Evolutionary conservation across 2,329 filamentous ascomycete genomes (phyloP), one percentile per base, ranked within the genome.

Genomic region (Botrytis hyacinthi): DNA sequence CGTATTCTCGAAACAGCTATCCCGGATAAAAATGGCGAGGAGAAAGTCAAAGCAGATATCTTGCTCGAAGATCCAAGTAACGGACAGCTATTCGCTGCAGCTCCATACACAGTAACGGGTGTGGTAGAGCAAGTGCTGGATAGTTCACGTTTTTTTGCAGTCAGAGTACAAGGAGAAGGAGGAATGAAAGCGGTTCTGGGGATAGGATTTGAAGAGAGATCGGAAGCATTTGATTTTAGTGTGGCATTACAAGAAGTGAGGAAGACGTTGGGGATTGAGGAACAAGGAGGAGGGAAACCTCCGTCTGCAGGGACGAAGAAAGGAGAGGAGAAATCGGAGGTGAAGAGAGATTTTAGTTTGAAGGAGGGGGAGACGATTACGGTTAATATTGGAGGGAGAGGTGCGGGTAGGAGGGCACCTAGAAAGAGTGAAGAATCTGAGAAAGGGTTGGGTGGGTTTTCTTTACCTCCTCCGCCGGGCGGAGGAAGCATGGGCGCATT

Each of bases 341-440:
- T 88, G 79, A 91, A 90, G 83, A 89, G 88, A 77, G 94, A 97
- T 80, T 94, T 94, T 80, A 95, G 92, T 79, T 82, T 97, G 76
- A 97, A 97, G 82, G 93, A 95, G 74, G 94, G 94, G 18, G 92
- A 97, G 86, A 97, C 92, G 29, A 97, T 97, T 78, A 93, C 91
- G 37, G 90, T 97, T 76, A 93, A 92, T 81, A 86, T 96, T 70
- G 90, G 89, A 7, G 89, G 89, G 35, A 87, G 85, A 51, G 79
- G 77, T 16, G 76, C 74, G 51, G 78, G 79, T 3, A 79, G 80
- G 70, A 79, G 79, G 67, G 37, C 66, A 22, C 60, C 62, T 18
- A 67, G 70, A 22, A 77, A 75, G 59, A 73, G 51, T 54, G 80
- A 83, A 66, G 75, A 77, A 72, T 75, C 77, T 73, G 71, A 71